Percentiles rank a stretch among this genome's conserved stretches.
phyloP scores from a whole-genome alignment of 2,329 filamentous ascomycete genomes.

The Penicillium digitatum region DNA sequence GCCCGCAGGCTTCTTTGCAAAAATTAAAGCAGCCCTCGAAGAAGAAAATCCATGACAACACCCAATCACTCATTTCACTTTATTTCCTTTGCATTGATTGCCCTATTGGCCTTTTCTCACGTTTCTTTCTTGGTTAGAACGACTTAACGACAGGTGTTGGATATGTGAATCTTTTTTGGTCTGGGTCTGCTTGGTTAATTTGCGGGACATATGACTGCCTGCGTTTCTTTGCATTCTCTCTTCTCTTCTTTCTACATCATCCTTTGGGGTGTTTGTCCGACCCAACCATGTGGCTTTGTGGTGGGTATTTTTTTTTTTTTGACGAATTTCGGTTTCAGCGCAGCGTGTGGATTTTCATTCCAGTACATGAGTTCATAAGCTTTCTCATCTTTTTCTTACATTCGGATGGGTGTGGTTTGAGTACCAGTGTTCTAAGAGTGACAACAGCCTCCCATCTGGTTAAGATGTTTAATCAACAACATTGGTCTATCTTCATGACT shows the following conservation, averaged over 20 bases:
- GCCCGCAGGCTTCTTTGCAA: constrained; percentile 48
- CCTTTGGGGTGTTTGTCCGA: constrained; percentile 2
- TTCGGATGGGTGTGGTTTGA: constrained; percentile 4
- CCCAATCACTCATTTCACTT: constrained; percentile 17
- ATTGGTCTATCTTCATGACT: not conserved
- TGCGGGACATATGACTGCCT: constrained; percentile 13
- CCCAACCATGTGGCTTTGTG: not conserved
- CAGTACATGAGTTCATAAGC: constrained; percentile 19
- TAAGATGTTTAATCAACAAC: constrained; percentile 9
- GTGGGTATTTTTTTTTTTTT: constrained; percentile 2
- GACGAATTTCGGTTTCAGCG: constrained; percentile 17
- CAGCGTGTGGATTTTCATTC: constrained; percentile 15
- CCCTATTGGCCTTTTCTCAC: constrained; percentile 6
- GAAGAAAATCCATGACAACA: constrained; percentile 36
- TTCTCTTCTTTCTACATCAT: constrained; percentile 4
- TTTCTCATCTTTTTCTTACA: constrained; percentile 9
- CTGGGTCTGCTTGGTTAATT: constrained; percentile 11
- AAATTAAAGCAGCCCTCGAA: constrained; percentile 46
- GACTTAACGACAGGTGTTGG: constrained; percentile 30
- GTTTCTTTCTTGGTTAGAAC: constrained; percentile 20
- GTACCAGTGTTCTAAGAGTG: constrained; percentile 9
- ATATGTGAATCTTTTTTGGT: constrained; percentile 7
- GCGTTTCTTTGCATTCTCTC: constrained; percentile 11
- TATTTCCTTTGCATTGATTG: constrained; percentile 26
- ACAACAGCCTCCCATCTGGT: not conserved